A percentile compares a stretch with the other conserved stretches of the same genome.
Evolutionary conservation across 768 basidiomycete species (phyloP).

Genomic region (Boletus huronensis): DNA sequence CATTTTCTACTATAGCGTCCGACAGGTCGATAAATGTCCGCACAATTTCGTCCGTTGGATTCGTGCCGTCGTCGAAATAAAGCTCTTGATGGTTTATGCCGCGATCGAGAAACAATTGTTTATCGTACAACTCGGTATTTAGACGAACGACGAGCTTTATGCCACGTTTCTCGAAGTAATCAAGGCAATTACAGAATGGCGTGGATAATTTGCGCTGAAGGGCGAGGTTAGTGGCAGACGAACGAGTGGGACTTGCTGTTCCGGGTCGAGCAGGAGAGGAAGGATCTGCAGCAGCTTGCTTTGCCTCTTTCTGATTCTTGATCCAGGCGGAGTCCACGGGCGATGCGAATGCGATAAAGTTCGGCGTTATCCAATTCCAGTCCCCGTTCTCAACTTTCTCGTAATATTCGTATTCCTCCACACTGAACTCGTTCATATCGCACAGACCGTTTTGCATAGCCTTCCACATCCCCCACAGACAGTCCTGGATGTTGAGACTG

Average conservation of each 20-base stretch:
- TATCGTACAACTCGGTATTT: conserved; percentile 91
- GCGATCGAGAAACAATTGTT: conserved; percentile 71
- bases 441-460: conserved; percentile 88
- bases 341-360: conserved; percentile 92
- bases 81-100: conserved; percentile 89
- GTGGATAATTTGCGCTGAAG: conserved; percentile 74
- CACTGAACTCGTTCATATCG: conserved; percentile 91
- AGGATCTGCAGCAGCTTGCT: conserved; percentile 33
- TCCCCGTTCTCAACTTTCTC: conserved; percentile 96
- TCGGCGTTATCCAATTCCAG: conserved; percentile 93
- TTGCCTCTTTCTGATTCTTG: conserved; percentile 68
- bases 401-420: conserved; percentile 90
- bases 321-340: conserved; percentile 81
- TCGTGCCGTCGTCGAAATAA: conserved; percentile 98
- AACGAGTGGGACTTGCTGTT: conserved; percentile 21
- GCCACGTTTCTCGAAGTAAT: conserved; percentile 85
- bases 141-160: conserved; percentile 91
- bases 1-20: conserved; percentile 70
- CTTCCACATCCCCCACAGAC: conserved; percentile 85
- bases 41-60: conserved; percentile 94
- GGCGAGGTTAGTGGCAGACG: conserved; percentile 45
- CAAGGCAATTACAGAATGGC: conserved; percentile 85
- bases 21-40: conserved; percentile 85
- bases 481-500: conserved; percentile 90
- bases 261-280: conserved; percentile 29